These are phyloP conservation scores for Cucumis melo DNA, from an alignment of 306 rosid species.

Conservation along the genomic window DNA sequence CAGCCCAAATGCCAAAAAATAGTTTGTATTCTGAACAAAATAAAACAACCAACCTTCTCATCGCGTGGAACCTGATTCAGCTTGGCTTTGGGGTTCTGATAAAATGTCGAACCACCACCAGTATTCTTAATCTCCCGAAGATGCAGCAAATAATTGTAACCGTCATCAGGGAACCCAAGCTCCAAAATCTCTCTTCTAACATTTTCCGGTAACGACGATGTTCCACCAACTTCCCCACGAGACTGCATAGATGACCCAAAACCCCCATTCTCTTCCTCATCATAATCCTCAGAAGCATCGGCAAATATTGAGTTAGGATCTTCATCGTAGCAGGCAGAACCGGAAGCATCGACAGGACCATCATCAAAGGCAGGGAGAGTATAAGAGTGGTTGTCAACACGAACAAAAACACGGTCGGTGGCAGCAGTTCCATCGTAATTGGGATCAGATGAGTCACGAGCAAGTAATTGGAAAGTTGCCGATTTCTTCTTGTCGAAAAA, in stretches of 20 bases:
- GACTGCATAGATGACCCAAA: background rate
- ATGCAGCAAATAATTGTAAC: slow-evolving; percentile 72
- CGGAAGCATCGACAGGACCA: background rate
- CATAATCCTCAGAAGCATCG: slow-evolving; percentile 44
- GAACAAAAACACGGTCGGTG: slow-evolving; percentile 63
- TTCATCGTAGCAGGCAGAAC: slow-evolving; percentile 4
- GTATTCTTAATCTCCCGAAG: slow-evolving; percentile 62
- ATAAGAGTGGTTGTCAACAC: slow-evolving; percentile 48
- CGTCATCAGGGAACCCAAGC: slow-evolving; percentile 84
- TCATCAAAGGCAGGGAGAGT: slow-evolving; percentile 18
- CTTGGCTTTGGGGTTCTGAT: slow-evolving; percentile 56
- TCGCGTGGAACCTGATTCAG: slow-evolving; percentile 50
- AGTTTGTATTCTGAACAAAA: background rate
- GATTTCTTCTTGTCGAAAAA: slow-evolving; percentile 75
- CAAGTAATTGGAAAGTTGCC: slow-evolving; percentile 49
- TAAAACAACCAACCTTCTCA: slow-evolving; percentile 40
- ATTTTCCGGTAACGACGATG: slow-evolving; percentile 31
- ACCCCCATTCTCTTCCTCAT: slow-evolving; percentile 4
- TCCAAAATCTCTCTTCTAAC: slow-evolving; percentile 64
- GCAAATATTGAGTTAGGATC: slow-evolving; percentile 30
- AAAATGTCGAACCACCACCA: slow-evolving; percentile 70
- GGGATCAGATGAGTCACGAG: slow-evolving; percentile 81
- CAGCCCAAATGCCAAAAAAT: background rate
- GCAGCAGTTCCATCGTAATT: slow-evolving; percentile 33
- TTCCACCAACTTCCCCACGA: background rate